phyloP scores from a whole-genome alignment of 345 rosid species.

The Jatropha curcas region DNA sequence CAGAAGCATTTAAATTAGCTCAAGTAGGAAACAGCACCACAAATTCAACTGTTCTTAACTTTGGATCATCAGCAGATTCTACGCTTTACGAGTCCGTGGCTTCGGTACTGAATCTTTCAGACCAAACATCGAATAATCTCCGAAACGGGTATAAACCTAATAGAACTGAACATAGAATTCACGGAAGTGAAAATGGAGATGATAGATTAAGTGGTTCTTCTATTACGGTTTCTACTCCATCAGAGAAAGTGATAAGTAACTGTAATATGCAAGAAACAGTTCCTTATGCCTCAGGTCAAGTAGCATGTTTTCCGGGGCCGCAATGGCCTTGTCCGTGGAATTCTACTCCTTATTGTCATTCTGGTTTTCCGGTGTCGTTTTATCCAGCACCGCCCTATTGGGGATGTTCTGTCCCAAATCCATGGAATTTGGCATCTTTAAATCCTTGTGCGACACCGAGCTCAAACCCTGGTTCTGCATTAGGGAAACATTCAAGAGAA shows the following conservation, averaged over 20 bases:
- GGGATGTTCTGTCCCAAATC: constrained; percentile 19
- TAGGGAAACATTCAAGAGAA: constrained; percentile 33
- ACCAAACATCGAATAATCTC: constrained; percentile 20
- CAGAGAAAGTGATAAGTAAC: constrained; percentile 21
- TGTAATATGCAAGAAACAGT: constrained; percentile 13
- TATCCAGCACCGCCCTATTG: constrained; percentile 16
- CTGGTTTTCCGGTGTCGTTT: constrained; percentile 28
- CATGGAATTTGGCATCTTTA: constrained; percentile 17
- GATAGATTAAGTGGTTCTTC: constrained; percentile 17
- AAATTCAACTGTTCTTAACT: constrained; percentile 20
- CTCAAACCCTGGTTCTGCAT: constrained; percentile 16
- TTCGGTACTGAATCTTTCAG: constrained; percentile 20
- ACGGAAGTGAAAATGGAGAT: constrained; percentile 23
- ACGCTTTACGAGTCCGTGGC: constrained; percentile 19
- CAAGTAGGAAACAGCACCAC: constrained; percentile 17
- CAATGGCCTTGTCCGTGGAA: constrained; percentile 27
- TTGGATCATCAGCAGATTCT: constrained; percentile 27
- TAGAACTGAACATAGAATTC: constrained; percentile 24
- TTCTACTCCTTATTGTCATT: constrained; percentile 24
- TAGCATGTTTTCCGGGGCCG: constrained; percentile 17
- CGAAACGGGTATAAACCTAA: constrained; percentile 29
- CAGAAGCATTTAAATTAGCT: constrained; percentile 40
- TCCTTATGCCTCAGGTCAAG: constrained; percentile 11
- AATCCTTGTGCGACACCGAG: too few species aligned
- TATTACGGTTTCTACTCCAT: constrained; percentile 17